Conservation (phyloP, 1,139 yeast genomes). For the Chernovozyma aurita region DNA sequence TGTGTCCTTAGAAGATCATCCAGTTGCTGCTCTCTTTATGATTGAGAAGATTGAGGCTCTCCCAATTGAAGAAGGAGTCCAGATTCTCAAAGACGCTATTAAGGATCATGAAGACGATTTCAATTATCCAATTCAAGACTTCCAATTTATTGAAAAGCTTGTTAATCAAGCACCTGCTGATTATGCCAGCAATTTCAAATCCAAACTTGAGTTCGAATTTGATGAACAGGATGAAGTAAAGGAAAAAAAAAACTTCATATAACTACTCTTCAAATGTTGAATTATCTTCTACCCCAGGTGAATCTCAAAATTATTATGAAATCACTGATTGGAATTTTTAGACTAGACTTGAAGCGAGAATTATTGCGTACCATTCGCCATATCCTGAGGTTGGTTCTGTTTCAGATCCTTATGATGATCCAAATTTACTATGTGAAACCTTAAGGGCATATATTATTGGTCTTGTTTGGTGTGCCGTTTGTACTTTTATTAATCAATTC, state of each 20-base stretch:
- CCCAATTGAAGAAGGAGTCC: constrained; percentile 18
- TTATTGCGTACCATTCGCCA: constrained; percentile 52
- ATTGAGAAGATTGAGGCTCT: constrained; percentile 24
- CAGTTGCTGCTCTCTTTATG: constrained; percentile 23
- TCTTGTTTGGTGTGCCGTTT: constrained; percentile 49
- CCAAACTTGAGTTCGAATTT: constrained; percentile 1
- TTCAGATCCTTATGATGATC: constrained; percentile 50
- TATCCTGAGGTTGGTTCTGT: constrained; percentile 64
- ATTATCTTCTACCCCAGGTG: neutral
- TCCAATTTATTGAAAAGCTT: constrained; percentile 12
- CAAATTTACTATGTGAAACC: constrained; percentile 47
- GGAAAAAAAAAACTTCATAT: neutral
- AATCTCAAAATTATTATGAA: neutral
- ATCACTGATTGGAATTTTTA: constrained; percentile 23
- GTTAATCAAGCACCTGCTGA: constrained; percentile 17
- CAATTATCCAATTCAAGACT: constrained; percentile 15
- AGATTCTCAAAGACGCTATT: constrained; percentile 15
- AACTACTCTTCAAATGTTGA: neutral
- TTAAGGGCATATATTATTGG: constrained; percentile 50
- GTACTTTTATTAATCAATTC: constrained; percentile 56
- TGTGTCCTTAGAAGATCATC: constrained; percentile 21
- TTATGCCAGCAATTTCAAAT: constrained; percentile 11
- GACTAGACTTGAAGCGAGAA: constrained; percentile 37
- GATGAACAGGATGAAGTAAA: neutral
- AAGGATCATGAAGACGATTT: constrained; percentile 18